Evolutionary conservation across 148 eudicot genomes (phyloP), one percentile per base, ranked within the genome.

Genomic region (Nepenthes gracilis): DNA sequence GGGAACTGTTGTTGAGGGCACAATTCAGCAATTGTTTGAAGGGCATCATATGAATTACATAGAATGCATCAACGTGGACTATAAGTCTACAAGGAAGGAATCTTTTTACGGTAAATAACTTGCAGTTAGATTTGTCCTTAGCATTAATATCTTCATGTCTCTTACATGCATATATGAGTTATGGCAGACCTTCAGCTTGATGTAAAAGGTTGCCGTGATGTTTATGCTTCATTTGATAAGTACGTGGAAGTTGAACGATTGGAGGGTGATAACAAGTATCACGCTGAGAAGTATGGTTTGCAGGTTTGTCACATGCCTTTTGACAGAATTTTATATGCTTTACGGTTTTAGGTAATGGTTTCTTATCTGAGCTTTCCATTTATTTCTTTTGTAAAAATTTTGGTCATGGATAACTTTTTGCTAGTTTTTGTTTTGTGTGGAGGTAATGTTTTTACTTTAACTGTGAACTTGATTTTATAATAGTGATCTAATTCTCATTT

Each of bases 41-140:
- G 97, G 97, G 58, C 97, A 92, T 73, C 93, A 88, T 71, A 92
- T 92, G 97, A 92, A 92, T 71, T 92, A 92, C 71, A 85, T 88
- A 32, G 97, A 92, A 64, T 92, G 97, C 74, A 80, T 79, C 54
- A 88, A 92, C 67, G 96, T 88, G 75, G 96, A 92, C 67, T 92
- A 78, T 71, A 88, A 85, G 72, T 92, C 97, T 47, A 88, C 96
- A 33, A 83, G 97, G 64, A 88, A 88, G 73, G 97, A 88, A 72
- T 92, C 97, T 58, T 92, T 71, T 63, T 92, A 92, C 75, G 97
- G 97, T 88, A 81, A 36, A 49, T 43, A 33, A 55, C 53, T 68
- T 57, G 7, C 57, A 33, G 9, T 45, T 43, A 38, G 33, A 32
- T 61, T 43, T 57, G 35, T 50, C 43, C 37, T 13, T 59, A 57